Evolutionary conservation across 2,329 filamentous ascomycete genomes (phyloP), one percentile per base, ranked within the genome.

Genomic region (Aplosporella prunicola): DNA sequence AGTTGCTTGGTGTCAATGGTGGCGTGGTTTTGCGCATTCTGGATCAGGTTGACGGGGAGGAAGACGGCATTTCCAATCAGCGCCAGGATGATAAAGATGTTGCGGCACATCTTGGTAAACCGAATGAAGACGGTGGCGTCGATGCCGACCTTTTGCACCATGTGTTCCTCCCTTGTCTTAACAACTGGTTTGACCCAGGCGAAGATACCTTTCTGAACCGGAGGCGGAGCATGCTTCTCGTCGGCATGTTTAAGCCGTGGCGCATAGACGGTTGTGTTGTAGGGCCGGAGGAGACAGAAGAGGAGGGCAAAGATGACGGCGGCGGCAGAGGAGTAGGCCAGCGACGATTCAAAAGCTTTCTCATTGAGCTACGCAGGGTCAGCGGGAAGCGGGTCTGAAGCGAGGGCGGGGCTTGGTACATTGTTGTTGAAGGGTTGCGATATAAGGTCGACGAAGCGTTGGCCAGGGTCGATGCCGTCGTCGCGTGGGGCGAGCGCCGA

Each of bases 211-310:
- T 82, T 93, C 39, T 82, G 84, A 51, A 96, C 72, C 1, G 82
- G 78, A 9, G 91, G 91, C 13, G 89, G 91, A 8, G 83, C 76
- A 64, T 94, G 87, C 60, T 82, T 86, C 48, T 86, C 78, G 58
- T 96, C 89, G 56, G 86, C 82, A 67, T 95, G 81, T 58, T 93
- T 93, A 32, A 93, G 70, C 57, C 93, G 89, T 26, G 91, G 91
- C 3, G 91, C 88, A 63, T 98, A 98, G 32, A 98, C 85, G 49
- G 89, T 75, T 39, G 80, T 82, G 60, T 96, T 89, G 61, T 88
- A 87, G 5, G 91, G 91, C 43, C 91, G 83, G 39, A 96, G 69
- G 50, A 95, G 67, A 45, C 86, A 94, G 70, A 96, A 98, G 46
- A 78, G 63, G 41, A 93, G 57, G 44, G 85, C 79, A 49, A 94